A percentile compares a stretch with the other conserved stretches of the same genome.
phyloP scores from a whole-genome alignment of 2,329 filamentous ascomycete species.

The Corynespora cassiicola region DNA sequence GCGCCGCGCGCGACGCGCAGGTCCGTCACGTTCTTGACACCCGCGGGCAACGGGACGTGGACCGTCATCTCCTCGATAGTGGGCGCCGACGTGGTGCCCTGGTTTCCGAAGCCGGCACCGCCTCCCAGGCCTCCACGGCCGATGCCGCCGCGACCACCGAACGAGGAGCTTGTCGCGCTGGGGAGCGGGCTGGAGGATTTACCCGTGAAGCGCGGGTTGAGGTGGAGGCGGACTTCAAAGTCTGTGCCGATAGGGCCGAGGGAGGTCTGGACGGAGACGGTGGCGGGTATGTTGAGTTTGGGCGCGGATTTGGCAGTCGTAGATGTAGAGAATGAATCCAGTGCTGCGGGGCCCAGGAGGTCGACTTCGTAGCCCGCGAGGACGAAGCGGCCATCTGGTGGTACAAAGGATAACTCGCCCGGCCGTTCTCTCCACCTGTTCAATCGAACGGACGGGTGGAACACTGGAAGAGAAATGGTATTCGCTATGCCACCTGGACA shows the following conservation, averaged over 20 bases:
- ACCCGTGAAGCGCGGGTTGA: slow-evolving; percentile 61
- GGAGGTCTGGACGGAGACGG: slow-evolving; percentile 80
- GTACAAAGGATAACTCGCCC: slow-evolving; percentile 93
- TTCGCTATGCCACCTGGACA: slow-evolving; percentile 74
- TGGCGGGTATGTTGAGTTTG: slow-evolving; percentile 80
- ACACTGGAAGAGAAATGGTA: slow-evolving; percentile 86
- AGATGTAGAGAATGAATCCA: slow-evolving; percentile 38
- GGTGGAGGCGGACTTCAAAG: slow-evolving; percentile 83
- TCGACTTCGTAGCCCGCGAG: slow-evolving; percentile 95
- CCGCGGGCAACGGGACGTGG: slow-evolving; percentile 77
- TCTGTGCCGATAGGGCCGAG: slow-evolving; percentile 79
- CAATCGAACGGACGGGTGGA: slow-evolving; percentile 92
- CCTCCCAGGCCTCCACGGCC: slow-evolving; percentile 27
- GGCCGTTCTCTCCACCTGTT: slow-evolving; percentile 88
- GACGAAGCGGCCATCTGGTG: slow-evolving; percentile 92
- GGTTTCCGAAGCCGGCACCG: slow-evolving; percentile 40
- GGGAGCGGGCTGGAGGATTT: slow-evolving; percentile 46
- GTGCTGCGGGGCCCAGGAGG: slow-evolving; percentile 73
- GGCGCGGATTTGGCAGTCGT: slow-evolving; percentile 36
- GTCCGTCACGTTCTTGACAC: slow-evolving; percentile 83
- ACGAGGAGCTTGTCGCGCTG: slow-evolving; percentile 34
- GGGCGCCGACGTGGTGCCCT: slow-evolving; percentile 45
- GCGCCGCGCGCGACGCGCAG: slow-evolving; percentile 77
- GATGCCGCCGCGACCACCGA: slow-evolving; percentile 21
- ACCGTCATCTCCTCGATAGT: slow-evolving; percentile 78